phyloP scores from a whole-genome alignment of 371 early-diverging fungal species.

The Mucor lusitanicus region DNA sequence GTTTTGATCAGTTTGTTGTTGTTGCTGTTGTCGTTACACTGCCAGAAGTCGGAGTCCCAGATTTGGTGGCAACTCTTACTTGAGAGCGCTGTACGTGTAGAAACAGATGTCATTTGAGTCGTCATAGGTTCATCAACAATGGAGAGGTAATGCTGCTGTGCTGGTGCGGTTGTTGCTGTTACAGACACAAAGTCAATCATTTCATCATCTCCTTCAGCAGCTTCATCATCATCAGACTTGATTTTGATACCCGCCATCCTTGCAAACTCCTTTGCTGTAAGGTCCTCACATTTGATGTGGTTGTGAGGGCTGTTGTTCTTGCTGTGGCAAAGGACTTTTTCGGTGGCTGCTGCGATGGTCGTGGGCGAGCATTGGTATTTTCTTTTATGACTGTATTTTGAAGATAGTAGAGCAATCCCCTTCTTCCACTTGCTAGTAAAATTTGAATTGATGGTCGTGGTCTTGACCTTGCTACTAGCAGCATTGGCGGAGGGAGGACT shows the following conservation, averaged over 20 bases:
- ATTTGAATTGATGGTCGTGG: background rate
- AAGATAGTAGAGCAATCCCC: slow-evolving; percentile 20
- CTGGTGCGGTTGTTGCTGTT: background rate
- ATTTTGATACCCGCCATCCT: slow-evolving; percentile 44
- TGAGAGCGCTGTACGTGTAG: slow-evolving; percentile 21
- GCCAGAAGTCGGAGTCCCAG: slow-evolving; percentile 51
- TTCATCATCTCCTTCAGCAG: background rate
- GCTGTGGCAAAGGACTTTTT: slow-evolving; percentile 37
- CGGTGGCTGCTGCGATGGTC: slow-evolving; percentile 36
- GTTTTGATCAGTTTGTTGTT: slow-evolving; percentile 6
- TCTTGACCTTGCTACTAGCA: background rate
- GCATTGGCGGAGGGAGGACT: slow-evolving; percentile 10
- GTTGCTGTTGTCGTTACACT: slow-evolving; percentile 8
- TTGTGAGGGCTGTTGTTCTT: background rate
- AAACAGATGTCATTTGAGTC: slow-evolving; percentile 29
- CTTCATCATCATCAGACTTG: slow-evolving; percentile 12
- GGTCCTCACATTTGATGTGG: slow-evolving; percentile 38
- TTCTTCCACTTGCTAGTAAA: slow-evolving; percentile 25
- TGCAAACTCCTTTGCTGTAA: slow-evolving; percentile 53
- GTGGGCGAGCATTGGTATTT: slow-evolving; percentile 17
- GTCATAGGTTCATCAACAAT: background rate
- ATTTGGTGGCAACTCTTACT: slow-evolving; percentile 34
- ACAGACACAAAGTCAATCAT: background rate
- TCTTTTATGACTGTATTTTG: slow-evolving; percentile 11
- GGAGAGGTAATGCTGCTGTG: background rate